Percentiles rank a stretch among this genome's conserved stretches.
phyloP scores from a whole-genome alignment of 1,284 basidiomycete genomes.

The Cryptococcus floricola region DNA sequence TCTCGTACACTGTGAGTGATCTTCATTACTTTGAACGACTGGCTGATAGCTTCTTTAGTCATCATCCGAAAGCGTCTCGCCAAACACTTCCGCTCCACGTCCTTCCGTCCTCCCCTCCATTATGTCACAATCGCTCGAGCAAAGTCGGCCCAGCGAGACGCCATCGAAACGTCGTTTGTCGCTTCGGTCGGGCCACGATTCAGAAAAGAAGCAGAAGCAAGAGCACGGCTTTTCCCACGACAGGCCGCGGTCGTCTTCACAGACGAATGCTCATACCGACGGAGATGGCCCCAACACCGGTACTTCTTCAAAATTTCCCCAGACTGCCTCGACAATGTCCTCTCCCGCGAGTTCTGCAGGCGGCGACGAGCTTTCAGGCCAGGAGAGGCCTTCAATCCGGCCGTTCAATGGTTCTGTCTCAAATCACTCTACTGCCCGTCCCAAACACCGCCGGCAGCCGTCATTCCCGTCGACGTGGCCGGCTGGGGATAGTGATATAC shows the following conservation, averaged over 20 bases:
- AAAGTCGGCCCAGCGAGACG: not conserved
- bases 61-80: too few species aligned
- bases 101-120: too few species aligned
- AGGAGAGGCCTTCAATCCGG: not conserved
- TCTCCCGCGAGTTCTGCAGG: slow-evolving; percentile 8
- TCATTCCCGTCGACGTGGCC: slow-evolving; percentile 7
- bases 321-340: slow-evolving; percentile 9
- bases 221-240: not conserved
- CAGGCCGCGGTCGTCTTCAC: not conserved
- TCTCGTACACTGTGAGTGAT: too few species aligned
- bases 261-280: slow-evolving; percentile 1
- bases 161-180: slow-evolving; percentile 12
- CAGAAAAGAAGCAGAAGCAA: slow-evolving; percentile 7
- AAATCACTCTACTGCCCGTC: not conserved
- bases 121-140: not conserved
- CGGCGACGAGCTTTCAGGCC: slow-evolving; percentile 2
- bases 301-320: slow-evolving; percentile 11
- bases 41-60: too few species aligned
- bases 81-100: too few species aligned
- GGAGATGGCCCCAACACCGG: slow-evolving; percentile 10
- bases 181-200: not conserved
- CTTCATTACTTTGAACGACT: too few species aligned
- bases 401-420: not conserved
- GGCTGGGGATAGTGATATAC: not conserved
- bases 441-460: slow-evolving; percentile 2